Base-by-base conservation (phyloP, 2,329 filamentous ascomycete genomes). In the Eutypella sp. region DNA sequence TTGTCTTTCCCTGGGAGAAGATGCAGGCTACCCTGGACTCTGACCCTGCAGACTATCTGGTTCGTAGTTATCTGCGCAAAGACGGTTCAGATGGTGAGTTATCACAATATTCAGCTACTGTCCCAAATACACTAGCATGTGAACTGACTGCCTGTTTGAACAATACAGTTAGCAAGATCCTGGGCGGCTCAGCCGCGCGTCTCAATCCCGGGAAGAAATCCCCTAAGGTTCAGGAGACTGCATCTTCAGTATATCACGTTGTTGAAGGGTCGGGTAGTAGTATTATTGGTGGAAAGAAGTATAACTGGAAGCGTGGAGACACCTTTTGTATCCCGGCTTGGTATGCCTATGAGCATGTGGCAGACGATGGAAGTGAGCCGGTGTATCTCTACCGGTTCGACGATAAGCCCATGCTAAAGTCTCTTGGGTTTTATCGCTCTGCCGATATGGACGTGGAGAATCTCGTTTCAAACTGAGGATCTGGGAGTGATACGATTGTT, bases 281-380 rank as follows among this genome's bases (percentile, higher is more conserved):
- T 2, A 52, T 51, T 0, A 68, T 79, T 36, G 65, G 63, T 2
- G 69, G 62, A 0, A 50, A 66, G 40, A 58, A 45, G 3, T 53
- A 70, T 22, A 20, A 42, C 0, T 79, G 76, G 76, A 69, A 71
- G 47, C 56, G 65, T 34, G 71, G 74, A 2, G 77, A 81, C 54
- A 80, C 74, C 0, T 80, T 81, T 47, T 76, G 72, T 49, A 63
- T 81, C 11, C 77, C 76, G 0, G 57, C 74, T 0, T 80, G 77
- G 76, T 59, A 75, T 41, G 55, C 48, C 11, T 76, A 74, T 47
- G 66, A 75, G 53, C 74, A 78, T 51, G 67, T 68, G 44, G 70
- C 74, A 2, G 58, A 58, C 11, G 49, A 47, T 2, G 54, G 61
- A 27, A 60, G 59, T n/a, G n/a, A n/a, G n/a, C n/a, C n/a, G 1